Conservation (phyloP, 768 basidiomycete genomes). For the Hysterangium stoloniferum region DNA sequence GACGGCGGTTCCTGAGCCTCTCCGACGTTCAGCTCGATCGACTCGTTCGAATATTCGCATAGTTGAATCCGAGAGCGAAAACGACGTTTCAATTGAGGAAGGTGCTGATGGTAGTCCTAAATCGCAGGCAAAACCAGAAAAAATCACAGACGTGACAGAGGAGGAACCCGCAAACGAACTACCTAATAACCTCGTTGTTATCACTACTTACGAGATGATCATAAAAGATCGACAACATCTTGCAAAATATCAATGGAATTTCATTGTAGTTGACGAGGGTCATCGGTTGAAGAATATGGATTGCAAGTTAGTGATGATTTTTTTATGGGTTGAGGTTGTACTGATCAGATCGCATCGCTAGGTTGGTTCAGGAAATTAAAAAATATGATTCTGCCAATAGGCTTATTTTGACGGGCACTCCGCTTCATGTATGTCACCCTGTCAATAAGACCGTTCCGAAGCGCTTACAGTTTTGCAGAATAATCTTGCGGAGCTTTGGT, state of each 20-base stretch:
- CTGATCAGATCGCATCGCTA: slow-evolving; percentile 13
- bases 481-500: slow-evolving; percentile 92
- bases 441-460: not conserved
- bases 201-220: slow-evolving; percentile 92
- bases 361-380: slow-evolving; percentile 83
- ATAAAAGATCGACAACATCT: slow-evolving; percentile 72
- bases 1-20: not conserved
- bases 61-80: slow-evolving; percentile 11
- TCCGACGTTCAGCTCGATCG: no score
- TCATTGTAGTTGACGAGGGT: slow-evolving; percentile 94
- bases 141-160: slow-evolving; percentile 58
- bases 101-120: slow-evolving; percentile 18
- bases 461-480: slow-evolving; percentile 46
- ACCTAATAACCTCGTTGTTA: slow-evolving; percentile 18
- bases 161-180: not conserved
- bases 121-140: slow-evolving; percentile 25
- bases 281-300: slow-evolving; percentile 94
- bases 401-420: slow-evolving; percentile 94
- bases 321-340: not conserved
- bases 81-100: slow-evolving; percentile 10
- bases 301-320: slow-evolving; percentile 43
- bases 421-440: slow-evolving; percentile 67
- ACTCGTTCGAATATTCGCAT: no score
- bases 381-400: slow-evolving; percentile 76
- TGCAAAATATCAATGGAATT: slow-evolving; percentile 68